Conservation (phyloP, 768 basidiomycete genomes). For the Boletus bicolor region DNA sequence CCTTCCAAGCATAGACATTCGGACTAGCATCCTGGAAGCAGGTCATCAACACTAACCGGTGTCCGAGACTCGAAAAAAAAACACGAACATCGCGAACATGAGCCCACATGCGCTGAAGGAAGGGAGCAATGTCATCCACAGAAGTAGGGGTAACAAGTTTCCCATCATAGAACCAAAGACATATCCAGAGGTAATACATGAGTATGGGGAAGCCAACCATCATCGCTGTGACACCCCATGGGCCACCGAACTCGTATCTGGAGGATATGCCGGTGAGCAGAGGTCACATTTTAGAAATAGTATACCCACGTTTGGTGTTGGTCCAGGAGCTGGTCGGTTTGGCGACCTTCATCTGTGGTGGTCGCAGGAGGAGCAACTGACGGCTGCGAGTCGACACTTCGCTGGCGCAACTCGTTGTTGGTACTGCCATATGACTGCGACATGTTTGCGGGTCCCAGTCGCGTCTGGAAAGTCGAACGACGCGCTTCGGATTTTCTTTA, state of each 20-base stretch:
- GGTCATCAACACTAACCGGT: neutral
- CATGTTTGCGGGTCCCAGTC: slow-evolving; percentile 16
- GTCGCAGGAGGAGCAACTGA: slow-evolving; percentile 23
- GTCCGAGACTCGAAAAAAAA: neutral
- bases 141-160: slow-evolving; percentile 68
- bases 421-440: slow-evolving; percentile 28
- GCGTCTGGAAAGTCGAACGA: slow-evolving; percentile 12
- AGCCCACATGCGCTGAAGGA: slow-evolving; percentile 78
- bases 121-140: slow-evolving; percentile 68
- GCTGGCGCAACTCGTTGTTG: slow-evolving; percentile 29
- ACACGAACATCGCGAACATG: slow-evolving; percentile 71
- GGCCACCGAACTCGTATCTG: slow-evolving; percentile 97
- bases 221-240: slow-evolving; percentile 85
- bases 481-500: slow-evolving; percentile 4
- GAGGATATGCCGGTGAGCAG: slow-evolving; percentile 2
- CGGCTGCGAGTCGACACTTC: slow-evolving; percentile 17
- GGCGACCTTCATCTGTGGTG: slow-evolving; percentile 68
- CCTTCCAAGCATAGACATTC: slow-evolving; percentile 82
- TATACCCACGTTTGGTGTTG: slow-evolving; percentile 55
- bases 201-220: slow-evolving; percentile 92
- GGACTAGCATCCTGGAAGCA: slow-evolving; percentile 80
- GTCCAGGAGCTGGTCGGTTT: slow-evolving; percentile 71
- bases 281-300: neutral
- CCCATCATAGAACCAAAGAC: slow-evolving; percentile 94
- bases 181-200: slow-evolving; percentile 99